Conservation (phyloP, 2,329 filamentous ascomycete genomes). For the Aspergillus tubingensis region DNA sequence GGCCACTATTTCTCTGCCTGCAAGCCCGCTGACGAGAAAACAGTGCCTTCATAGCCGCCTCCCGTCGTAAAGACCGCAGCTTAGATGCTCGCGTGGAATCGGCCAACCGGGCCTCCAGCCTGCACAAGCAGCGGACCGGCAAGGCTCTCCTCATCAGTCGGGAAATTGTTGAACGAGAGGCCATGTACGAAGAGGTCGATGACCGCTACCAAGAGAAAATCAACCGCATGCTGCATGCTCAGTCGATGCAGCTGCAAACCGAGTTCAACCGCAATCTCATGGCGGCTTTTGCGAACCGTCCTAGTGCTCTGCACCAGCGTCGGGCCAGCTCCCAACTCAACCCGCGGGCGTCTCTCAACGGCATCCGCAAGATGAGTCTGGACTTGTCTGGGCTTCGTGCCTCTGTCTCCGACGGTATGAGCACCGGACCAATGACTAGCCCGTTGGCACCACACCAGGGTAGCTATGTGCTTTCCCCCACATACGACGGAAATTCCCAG, state of each 20-base stretch:
- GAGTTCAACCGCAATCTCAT: slow-evolving; percentile 41
- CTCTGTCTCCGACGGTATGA: slow-evolving; percentile 29
- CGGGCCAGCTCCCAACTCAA: slow-evolving; percentile 27
- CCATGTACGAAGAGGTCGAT: slow-evolving; percentile 96
- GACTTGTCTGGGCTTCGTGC: slow-evolving; percentile 35
- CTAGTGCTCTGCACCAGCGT: slow-evolving; percentile 26
- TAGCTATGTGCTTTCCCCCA: slow-evolving; percentile 30
- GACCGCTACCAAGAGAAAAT: slow-evolving; percentile 61
- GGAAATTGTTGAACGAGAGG: slow-evolving; percentile 83
- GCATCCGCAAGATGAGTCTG: slow-evolving; percentile 39
- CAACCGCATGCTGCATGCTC: slow-evolving; percentile 41
- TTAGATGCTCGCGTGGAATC: slow-evolving; percentile 87
- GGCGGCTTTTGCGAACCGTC: slow-evolving; percentile 30
- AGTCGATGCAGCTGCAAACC: slow-evolving; percentile 41
- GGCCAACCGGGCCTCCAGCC: slow-evolving; percentile 81
- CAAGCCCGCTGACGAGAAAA: not conserved
- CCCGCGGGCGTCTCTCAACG: slow-evolving; percentile 30
- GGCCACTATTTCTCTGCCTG: not conserved
- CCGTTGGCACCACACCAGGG: slow-evolving; percentile 24
- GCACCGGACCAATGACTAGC: slow-evolving; percentile 27
- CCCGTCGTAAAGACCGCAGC: slow-evolving; percentile 80
- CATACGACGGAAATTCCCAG: slow-evolving; percentile 24
- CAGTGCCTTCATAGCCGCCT: slow-evolving; percentile 90
- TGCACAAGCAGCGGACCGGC: slow-evolving; percentile 85
- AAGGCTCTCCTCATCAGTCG: slow-evolving; percentile 79